phyloP scores from a whole-genome alignment of 352 stramenopile genomes.

The Pythium oligandrum region DNA sequence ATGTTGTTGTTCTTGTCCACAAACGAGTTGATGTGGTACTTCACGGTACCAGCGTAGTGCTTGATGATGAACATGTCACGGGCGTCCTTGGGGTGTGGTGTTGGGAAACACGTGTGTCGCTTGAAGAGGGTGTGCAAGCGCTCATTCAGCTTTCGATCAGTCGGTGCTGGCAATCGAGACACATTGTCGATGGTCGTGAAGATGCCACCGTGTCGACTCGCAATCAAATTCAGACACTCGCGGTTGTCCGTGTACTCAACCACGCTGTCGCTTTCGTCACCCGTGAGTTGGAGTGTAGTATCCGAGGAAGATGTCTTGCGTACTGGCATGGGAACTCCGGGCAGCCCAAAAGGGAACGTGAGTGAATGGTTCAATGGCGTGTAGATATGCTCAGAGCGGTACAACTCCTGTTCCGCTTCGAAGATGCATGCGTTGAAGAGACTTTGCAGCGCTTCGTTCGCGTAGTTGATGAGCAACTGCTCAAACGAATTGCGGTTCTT shows the following conservation, averaged over 20 bases:
- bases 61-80: conserved; percentile 82
- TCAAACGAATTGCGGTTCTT: conserved; percentile 91
- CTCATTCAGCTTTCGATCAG: conserved; percentile 86
- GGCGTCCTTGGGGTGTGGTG: conserved; percentile 80
- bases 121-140: conserved; percentile 81
- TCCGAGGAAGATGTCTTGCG: too few species aligned
- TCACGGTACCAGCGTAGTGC: conserved; percentile 80
- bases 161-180: conserved; percentile 75
- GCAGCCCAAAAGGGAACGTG: conserved; percentile 63
- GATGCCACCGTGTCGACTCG: conserved; percentile 74
- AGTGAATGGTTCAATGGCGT: conserved; percentile 79
- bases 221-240: conserved; percentile 80
- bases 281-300: background rate
- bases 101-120: conserved; percentile 76
- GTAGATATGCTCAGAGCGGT: conserved; percentile 80
- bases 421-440: conserved; percentile 90
- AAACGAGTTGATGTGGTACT: conserved; percentile 84
- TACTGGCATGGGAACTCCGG: conserved; percentile 25
- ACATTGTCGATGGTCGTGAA: conserved; percentile 86
- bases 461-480: conserved; percentile 92
- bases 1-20: conserved; percentile 92
- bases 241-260: conserved; percentile 83
- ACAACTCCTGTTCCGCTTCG: conserved; percentile 79
- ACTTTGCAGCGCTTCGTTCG: conserved; percentile 88
- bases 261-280: conserved; percentile 27